Percentiles rank a stretch among this genome's conserved stretches.
phyloP scores from a whole-genome alignment of 352 stramenopile species.

The Pythium angustatum region DNA sequence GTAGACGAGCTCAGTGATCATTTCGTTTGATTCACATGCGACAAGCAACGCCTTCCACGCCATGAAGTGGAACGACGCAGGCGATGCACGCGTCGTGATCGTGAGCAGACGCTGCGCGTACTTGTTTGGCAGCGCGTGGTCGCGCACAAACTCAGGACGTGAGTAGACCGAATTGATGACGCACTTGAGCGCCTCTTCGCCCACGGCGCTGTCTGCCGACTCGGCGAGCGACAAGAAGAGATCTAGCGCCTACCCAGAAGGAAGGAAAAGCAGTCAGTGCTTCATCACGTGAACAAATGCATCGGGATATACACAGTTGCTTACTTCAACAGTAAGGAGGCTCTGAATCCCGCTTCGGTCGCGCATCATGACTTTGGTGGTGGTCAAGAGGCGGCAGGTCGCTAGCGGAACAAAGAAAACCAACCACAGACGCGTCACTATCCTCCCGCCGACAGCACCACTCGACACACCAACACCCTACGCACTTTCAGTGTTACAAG shows the following conservation, averaged over 20 bases:
- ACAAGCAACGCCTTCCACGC: constrained; percentile 66
- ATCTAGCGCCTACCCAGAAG: constrained; percentile 35
- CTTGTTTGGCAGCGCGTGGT: constrained; percentile 28
- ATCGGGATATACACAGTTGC: too few relatives aligned
- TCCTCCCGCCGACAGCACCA: not conserved
- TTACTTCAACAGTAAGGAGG: constrained; percentile 51
- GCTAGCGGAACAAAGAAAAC: too few relatives aligned
- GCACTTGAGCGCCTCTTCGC: constrained; percentile 68
- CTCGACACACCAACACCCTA: not conserved
- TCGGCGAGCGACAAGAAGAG: constrained; percentile 37
- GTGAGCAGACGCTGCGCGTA: constrained; percentile 34
- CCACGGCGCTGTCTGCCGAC: constrained; percentile 24
- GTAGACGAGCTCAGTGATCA: constrained; percentile 31
- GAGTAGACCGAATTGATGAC: constrained; percentile 68
- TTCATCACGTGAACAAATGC: not conserved
- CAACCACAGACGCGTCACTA: too few relatives aligned
- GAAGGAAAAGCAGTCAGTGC: not conserved
- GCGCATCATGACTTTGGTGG: constrained; percentile 66
- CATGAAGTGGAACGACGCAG: constrained; percentile 47
- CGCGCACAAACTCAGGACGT: constrained; percentile 52
- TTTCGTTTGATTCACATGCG: constrained; percentile 41
- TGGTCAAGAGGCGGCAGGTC: constrained; percentile 32
- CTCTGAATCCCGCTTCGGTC: constrained; percentile 59
- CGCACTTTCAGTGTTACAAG: constrained; percentile 6
- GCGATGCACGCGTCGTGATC: constrained; percentile 28